These are phyloP conservation scores for Daldinia vernicosa DNA, from an alignment of 495 filamentous ascomycete genomes.

Conservation along the genomic window DNA sequence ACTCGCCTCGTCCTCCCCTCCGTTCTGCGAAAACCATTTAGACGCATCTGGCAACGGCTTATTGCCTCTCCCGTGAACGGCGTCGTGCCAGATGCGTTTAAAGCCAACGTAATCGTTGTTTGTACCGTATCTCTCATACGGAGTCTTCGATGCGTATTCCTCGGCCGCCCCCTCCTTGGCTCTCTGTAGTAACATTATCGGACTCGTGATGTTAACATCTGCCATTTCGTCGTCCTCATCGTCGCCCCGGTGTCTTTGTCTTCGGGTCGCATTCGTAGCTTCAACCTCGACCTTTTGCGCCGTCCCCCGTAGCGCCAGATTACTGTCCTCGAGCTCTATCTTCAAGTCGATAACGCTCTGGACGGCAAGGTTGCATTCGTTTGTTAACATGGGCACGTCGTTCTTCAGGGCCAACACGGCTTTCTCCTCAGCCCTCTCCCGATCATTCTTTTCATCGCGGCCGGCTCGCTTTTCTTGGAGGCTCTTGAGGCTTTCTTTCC, in stretches of 20 bases:
- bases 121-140: conserved; percentile 68
- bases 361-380: conserved; percentile 53
- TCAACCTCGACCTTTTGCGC: conserved; percentile 58
- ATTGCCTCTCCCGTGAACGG: conserved; percentile 70
- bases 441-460: conserved; percentile 49
- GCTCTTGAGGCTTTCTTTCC: conserved; percentile 57
- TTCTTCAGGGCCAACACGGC: conserved; percentile 49
- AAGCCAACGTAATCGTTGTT: conserved; percentile 84
- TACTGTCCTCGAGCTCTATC: conserved; percentile 58
- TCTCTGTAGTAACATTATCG: conserved; percentile 49
- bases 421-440: conserved; percentile 51
- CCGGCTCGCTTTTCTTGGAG: conserved; percentile 46
- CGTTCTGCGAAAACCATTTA: conserved; percentile 72
- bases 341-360: conserved; percentile 56
- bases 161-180: conserved; percentile 47
- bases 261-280: conserved; percentile 59
- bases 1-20: conserved; percentile 48
- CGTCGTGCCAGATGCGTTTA: conserved; percentile 79
- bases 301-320: conserved; percentile 51
- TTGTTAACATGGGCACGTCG: conserved; percentile 51
- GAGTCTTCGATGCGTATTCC: conserved; percentile 52
- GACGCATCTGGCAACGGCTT: conserved; percentile 72
- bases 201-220: conserved; percentile 37
- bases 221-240: conserved; percentile 44
- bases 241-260: conserved; percentile 44